Evolutionary conservation across 352 stramenopile genomes (phyloP).

Genomic region (Plasmopara halstedii): DNA sequence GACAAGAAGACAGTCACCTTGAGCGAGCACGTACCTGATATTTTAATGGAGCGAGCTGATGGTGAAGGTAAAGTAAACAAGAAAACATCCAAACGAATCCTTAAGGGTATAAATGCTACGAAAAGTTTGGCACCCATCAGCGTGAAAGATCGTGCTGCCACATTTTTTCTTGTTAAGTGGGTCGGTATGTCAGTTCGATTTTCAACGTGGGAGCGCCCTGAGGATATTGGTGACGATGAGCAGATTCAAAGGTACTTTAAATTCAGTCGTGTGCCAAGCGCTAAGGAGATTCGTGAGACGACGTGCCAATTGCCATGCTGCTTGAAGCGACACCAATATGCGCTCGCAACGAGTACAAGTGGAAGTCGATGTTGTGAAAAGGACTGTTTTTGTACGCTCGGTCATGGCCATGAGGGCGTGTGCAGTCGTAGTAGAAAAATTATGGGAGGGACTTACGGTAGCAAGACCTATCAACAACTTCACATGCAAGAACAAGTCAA

Average conservation of each 20-base stretch:
- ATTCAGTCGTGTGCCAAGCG: conserved; percentile 71
- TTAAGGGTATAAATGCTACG: conserved; percentile 16
- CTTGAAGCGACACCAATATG: conserved; percentile 62
- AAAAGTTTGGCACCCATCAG: conserved; percentile 20
- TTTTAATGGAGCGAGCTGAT: conserved; percentile 38
- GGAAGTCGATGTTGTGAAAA: conserved; percentile 61
- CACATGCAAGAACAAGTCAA: conserved; percentile 85
- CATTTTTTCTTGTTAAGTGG: conserved; percentile 87
- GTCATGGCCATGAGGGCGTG: conserved; percentile 56
- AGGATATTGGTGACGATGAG: conserved; percentile 86
- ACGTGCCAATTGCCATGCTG: conserved; percentile 84
- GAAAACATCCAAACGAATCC: conserved; percentile 25
- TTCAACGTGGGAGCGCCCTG: conserved; percentile 81
- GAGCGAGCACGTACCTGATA: conserved; percentile 29
- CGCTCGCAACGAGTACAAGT: conserved; percentile 30
- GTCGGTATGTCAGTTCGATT: conserved; percentile 76
- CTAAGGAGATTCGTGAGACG: conserved; percentile 74
- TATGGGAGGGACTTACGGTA: conserved; percentile 65
- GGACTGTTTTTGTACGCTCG: conserved; percentile 79
- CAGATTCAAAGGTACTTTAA: conserved; percentile 88
- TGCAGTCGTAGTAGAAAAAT: conserved; percentile 75
- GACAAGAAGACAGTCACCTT: conserved; percentile 3
- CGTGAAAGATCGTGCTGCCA: conserved; percentile 37
- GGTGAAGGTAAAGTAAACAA: conserved; percentile 76
- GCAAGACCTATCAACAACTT: conserved; percentile 46